phyloP scores from a whole-genome alignment of 2,329 filamentous ascomycete species.

The Herpotrichia juniperi region DNA sequence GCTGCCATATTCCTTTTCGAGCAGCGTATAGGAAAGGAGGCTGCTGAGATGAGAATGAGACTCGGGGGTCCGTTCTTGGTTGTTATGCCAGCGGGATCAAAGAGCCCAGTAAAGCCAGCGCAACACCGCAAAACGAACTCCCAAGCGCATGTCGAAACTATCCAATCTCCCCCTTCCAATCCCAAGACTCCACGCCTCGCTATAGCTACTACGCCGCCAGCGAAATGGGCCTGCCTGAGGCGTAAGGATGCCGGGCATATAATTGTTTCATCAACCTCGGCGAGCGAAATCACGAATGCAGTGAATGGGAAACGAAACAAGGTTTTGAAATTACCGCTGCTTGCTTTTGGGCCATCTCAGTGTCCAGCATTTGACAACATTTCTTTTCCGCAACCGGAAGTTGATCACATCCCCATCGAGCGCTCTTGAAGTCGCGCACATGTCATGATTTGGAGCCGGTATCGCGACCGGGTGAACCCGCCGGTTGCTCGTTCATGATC shows the following conservation, averaged over 20 bases:
- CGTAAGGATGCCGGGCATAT: not conserved
- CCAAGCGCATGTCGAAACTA: constrained; percentile 1
- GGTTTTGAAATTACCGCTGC: not conserved
- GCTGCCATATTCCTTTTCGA: not conserved
- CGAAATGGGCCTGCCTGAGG: not conserved
- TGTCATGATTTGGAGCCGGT: no score
- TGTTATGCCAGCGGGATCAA: constrained; percentile 1
- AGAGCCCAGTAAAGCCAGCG: not conserved
- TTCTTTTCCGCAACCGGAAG: no score
- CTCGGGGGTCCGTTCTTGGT: not conserved
- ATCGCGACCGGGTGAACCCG: no score
- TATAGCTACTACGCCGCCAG: not conserved
- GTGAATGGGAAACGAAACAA: constrained; percentile 1
- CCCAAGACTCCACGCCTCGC: not conserved
- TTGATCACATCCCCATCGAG: no score
- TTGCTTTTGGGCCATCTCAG: not conserved
- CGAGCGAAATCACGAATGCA: not conserved
- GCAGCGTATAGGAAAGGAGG: not conserved
- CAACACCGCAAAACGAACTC: not conserved
- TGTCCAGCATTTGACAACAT: no score
- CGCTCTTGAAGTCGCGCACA: no score
- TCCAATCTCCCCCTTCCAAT: constrained; percentile 4
- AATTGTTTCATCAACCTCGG: not conserved
- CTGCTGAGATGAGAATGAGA: not conserved
- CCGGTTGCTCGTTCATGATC: no score